phyloP scores from a whole-genome alignment of 148 eudicot genomes.

The Rheum nobile region DNA sequence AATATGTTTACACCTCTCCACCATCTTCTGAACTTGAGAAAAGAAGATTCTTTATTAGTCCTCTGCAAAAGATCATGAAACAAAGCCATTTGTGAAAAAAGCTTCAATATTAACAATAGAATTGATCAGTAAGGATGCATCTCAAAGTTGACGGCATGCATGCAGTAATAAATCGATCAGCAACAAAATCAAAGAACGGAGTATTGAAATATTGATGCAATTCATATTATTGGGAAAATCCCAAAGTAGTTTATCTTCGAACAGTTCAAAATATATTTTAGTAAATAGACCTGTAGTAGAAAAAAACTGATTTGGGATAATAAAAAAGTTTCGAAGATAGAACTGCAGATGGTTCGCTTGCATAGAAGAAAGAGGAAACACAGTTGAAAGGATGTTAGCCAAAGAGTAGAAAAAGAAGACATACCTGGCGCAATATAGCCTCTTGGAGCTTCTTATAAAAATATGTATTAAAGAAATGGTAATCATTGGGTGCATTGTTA shows the following conservation, averaged over 20 bases:
- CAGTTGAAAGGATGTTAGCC: neutral
- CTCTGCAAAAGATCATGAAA: conserved; percentile 29
- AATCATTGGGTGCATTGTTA: conserved; percentile 25
- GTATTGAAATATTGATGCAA: neutral
- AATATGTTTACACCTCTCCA: conserved; percentile 91
- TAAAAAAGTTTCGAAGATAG: neutral
- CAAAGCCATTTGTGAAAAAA: conserved; percentile 7
- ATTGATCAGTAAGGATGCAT: neutral
- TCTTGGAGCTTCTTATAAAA: conserved; percentile 76
- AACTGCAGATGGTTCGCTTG: neutral
- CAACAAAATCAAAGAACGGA: neutral
- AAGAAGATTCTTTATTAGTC: conserved; percentile 39
- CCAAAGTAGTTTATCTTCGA: neutral
- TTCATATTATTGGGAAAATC: neutral
- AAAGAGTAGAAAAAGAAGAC: neutral
- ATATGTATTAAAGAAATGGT: conserved; percentile 80
- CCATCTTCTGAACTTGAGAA: conserved; percentile 83
- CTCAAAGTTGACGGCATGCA: neutral
- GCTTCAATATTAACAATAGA: neutral
- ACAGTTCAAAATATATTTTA: neutral
- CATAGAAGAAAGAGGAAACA: neutral
- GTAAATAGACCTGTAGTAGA: neutral
- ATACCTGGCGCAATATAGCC: conserved; percentile 48
- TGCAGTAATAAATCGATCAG: neutral
- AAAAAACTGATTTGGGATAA: neutral